Base-by-base conservation (phyloP, 345 rosid species). In the Passiflora organensis region DNA sequence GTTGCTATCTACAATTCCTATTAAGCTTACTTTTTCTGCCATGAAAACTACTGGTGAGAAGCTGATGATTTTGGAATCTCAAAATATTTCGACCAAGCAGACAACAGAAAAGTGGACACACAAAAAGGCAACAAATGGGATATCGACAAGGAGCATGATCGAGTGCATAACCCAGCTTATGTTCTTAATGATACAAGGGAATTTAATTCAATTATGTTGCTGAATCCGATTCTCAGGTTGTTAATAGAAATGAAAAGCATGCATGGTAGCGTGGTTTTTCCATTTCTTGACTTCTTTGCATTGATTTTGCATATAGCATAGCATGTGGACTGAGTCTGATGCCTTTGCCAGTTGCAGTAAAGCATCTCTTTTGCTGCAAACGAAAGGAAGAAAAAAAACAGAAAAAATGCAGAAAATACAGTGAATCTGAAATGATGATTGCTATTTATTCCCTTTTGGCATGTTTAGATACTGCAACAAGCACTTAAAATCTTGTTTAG, bases 201-300 rank as follows among this genome's bases (percentile, higher is more conserved):
- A 34, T 13, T 48, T 18, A n/a, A n/a, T 55, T 36, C 41, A 6
- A 39, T 50, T 57, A 18, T 6, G n/a, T n/a, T 10, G 56, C 51
- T 51, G 78, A 67, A 78, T 78, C 80, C 3, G 78, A 75, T 78
- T 66, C 77, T 56, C 4, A n/a, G 4, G 20, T 37, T 55, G 64
- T 28, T 28, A 28, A 28, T 28, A 28, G 34, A 28, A 28, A 28
- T 3, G 5, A 28, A 2, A 3, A 28, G 55, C 38, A 13, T 20
- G 48, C 22, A 23, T n/a, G 25, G 52, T 48, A 44, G 59, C 58
- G 18, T 56, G 22, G 44, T 10, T 55, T 41, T 49, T 48, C 55
- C 38, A 48, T 39, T 69, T 72, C 75, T 59, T 60, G 66, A 59
- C 75, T 64, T 66, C 53, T 15, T 50, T 16, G 37, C 4, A 21